Evolutionary conservation across 2,329 filamentous ascomycete species (phyloP), one percentile per base, ranked within the genome.

Genomic region (Aureobasidium pullulans): DNA sequence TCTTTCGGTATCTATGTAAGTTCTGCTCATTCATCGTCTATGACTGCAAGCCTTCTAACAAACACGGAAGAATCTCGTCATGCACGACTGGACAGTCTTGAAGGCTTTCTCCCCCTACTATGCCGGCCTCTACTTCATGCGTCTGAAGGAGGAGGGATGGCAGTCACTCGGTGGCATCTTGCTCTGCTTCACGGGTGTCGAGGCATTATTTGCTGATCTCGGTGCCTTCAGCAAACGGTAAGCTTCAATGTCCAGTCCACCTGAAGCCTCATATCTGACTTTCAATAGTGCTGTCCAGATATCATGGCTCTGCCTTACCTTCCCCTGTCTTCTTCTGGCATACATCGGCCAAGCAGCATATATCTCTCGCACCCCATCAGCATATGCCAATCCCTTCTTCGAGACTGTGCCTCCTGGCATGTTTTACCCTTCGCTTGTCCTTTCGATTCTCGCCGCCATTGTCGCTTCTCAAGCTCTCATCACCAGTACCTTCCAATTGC

Each of bases 401-500:
- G 82, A 87, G 63, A 81, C 83, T 0, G 83, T 84, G 0, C 87
- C 87, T 0, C 82, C 82, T 0, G 86, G 86, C 3, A 85, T 82
- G 67, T 76, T 90, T 23, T 88, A 87, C 66, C 85, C 85, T 4
- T 82, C 81, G 58, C 74, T 92, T 31, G 78, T 91, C 3, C 73
- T 90, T 49, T 86, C 87, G 0, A 79, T 62, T 36, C 61, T 64
- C 4, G 86, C 86, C 4, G 86, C 87, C 29, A 83, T 91, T 64
- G 87, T 92, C 10, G 88, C 88, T 0, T 88, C 84, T 4, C 88
- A 92, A 64, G 88, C 88, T 9, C 86, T 91, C 74, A 90, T 91
- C 53, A 91, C 88, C 0, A 84, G 83, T 7, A 84, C 85, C 0
- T 91, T 91, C 63, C 87, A 89, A 72, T 73, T 83, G 1, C 73